Evolutionary conservation across 768 basidiomycete genomes (phyloP), one percentile per base, ranked within the genome.

Genomic region (Suillus discolor): DNA sequence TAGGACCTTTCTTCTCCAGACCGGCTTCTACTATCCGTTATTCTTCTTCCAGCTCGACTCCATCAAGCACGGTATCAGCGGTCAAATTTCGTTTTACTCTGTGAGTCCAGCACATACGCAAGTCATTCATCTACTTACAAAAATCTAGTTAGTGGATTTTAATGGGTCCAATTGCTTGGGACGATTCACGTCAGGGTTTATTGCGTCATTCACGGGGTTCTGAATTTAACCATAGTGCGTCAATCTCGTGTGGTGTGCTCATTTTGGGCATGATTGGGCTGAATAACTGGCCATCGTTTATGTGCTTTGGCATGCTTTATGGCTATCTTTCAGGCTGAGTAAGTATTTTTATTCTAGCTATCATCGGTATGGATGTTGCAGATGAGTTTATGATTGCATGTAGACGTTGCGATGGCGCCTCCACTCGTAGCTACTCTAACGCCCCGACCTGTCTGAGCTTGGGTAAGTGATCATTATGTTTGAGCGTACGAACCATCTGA

Each of bases 11-110:
- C 62, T n/a, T 61, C 71, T 47, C 45, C 45, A 47, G 45, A 12
- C n/a, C 4, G n/a, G 45, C n/a, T 28, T 79, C 41, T 82, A 80
- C 66, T 85, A 83, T 57, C 85, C 87, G 0, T 79, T 84, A 49
- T 88, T 86, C 72, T 89, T 86, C 71, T 75, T 89, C 23, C 88
- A 89, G 68, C 70, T 87, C 7, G 82, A 85, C 55, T 79, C 87
- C 2, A 79, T 86, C 15, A 77, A 77, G 63, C 84, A 85, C 54
- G 83, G 83, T 2, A 75, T 87, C 31, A 71, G 75, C 41, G n/a
- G 64, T 76, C 1, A 75, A 73, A 28, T 75, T 89, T 81, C 87
- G 0, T 88, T 88, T 67, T 87, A 88, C 68, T 81, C 81, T 34
- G 87, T 87, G 62, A n/a, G 12, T 23, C n/a, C 12, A 47, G n/a